Evolutionary conservation across 202 grass and related monocot species (phyloP).

Genomic region (Dendrocalamus latiflorus): DNA sequence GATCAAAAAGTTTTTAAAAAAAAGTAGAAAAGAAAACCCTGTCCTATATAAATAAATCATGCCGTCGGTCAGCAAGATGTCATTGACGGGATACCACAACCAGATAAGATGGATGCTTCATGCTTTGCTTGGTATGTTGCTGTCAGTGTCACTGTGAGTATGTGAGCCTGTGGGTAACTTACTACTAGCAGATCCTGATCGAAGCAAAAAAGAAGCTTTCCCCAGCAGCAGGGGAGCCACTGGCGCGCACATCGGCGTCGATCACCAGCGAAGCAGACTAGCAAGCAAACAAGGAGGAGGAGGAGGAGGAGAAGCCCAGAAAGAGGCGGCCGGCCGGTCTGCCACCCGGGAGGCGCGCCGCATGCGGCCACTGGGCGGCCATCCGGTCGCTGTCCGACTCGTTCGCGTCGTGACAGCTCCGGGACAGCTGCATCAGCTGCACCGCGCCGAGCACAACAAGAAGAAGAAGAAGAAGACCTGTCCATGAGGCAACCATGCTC

Average conservation of each 20-base stretch:
- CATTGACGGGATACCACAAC: conserved; percentile 7
- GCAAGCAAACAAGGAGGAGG: background rate
- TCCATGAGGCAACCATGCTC: conserved; percentile 63
- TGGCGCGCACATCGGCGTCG: conserved; percentile 6
- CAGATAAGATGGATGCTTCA: background rate
- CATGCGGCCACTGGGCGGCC: background rate
- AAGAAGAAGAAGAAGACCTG: background rate
- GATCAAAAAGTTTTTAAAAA: too few species aligned
- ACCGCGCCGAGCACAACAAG: background rate
- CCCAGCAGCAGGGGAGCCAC: background rate
- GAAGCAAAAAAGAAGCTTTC: background rate
- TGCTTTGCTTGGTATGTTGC: background rate
- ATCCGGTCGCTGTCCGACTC: conserved; percentile 20
- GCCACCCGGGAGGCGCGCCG: background rate
- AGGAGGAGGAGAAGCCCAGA: background rate
- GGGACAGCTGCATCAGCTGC: background rate
- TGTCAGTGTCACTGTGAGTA: too few species aligned
- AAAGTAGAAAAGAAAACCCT: too few species aligned
- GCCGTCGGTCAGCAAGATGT: conserved; percentile 9
- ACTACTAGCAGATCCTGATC: background rate
- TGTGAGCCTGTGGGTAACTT: too few species aligned
- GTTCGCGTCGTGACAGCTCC: conserved; percentile 2
- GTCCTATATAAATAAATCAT: too few species aligned
- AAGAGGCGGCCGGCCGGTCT: background rate
- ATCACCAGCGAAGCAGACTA: background rate